Evolutionary conservation across 2,329 filamentous ascomycete species (phyloP).

Genomic region (Chaetoscypha palmicola): DNA sequence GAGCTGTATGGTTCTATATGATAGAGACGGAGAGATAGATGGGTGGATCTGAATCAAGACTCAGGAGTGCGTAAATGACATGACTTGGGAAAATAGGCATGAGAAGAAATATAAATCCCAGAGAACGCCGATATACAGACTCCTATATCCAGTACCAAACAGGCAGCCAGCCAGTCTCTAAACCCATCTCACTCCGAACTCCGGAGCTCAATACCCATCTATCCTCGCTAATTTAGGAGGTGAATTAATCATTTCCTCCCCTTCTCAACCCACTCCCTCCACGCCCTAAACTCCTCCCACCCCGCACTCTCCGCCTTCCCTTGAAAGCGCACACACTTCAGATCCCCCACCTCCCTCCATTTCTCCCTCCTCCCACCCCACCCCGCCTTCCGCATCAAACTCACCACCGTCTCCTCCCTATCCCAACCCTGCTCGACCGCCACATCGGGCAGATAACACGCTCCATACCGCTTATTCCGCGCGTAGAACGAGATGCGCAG

Average conservation of each 20-base stretch:
- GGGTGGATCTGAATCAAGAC: too few relatives aligned
- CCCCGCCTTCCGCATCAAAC: constrained; percentile 89
- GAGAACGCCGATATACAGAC: too few relatives aligned
- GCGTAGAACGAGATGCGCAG: constrained; percentile 79
- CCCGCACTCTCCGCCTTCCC: constrained; percentile 67
- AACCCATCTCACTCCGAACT: not conserved
- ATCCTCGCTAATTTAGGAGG: constrained; percentile 4
- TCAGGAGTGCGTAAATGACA: too few relatives aligned
- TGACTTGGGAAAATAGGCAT: too few relatives aligned
- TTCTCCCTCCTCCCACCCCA: constrained; percentile 63
- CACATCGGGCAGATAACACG: constrained; percentile 90
- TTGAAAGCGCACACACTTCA: constrained; percentile 79
- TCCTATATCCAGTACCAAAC: too few relatives aligned
- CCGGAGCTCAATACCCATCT: not conserved
- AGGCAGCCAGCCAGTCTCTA: too few relatives aligned
- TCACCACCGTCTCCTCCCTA: constrained; percentile 84
- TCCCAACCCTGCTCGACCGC: constrained; percentile 90
- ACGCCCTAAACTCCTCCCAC: constrained; percentile 71
- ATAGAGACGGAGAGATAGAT: too few relatives aligned
- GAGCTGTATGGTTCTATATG: too few relatives aligned
- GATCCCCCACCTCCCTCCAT: constrained; percentile 68
- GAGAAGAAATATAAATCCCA: too few relatives aligned
- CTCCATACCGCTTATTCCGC: constrained; percentile 64
- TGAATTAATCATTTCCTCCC: too few relatives aligned
- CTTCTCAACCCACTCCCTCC: constrained; percentile 61